Base-by-base conservation (phyloP, 176 grass and related monocot species). In the Zoysia pacifica region DNA sequence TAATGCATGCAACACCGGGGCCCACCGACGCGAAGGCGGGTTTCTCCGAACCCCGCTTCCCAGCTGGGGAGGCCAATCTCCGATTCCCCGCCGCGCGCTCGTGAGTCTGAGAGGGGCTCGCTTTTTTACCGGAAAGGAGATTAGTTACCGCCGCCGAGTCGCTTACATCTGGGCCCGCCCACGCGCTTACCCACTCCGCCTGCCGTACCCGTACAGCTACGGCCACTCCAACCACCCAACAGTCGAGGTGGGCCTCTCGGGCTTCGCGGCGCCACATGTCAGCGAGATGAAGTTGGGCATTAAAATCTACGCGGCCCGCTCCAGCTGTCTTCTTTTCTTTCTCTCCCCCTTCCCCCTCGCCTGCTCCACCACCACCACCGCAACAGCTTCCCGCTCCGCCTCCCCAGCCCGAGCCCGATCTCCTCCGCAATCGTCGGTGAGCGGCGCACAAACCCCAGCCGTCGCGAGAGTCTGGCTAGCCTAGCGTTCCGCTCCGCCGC, bases 321-420 rank as follows among this genome's bases (percentile, higher is more conserved):
- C 67, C 79, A 19, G 28, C 50, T 60, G 55, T 63, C 68, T 14
- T 56, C 68, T 72, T 72, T 16, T 28, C 28, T 28, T 28, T 28
- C 28, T 28, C 62, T 58, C 72, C 3, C 77, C 5, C n/a, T 28
- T 38, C 3, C 6, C 13, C 41, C 59, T 47, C 78, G 48, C 44
- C 82, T 60, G 82, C 71, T 81, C 87, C 82, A 59, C 77, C 82
- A 51, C 81, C 81, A 70, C 63, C 58, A 9, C 7, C 51, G 62
- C 48, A 28, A 28, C 28, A 28, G 28, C 20, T 66, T 16, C 45
- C 62, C 81, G 38, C 74, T 81, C 72, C 84, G 40, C 44, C 71
- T 76, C 58, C 55, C 28, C 28, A 28, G 2, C 55, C 71, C 15
- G 59, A 15, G 56, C 85, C 85, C 79, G 76, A 84, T 85, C 87